Evolutionary conservation across 768 basidiomycete genomes (phyloP).

Genomic region (Omphalotus guepiniiformis): DNA sequence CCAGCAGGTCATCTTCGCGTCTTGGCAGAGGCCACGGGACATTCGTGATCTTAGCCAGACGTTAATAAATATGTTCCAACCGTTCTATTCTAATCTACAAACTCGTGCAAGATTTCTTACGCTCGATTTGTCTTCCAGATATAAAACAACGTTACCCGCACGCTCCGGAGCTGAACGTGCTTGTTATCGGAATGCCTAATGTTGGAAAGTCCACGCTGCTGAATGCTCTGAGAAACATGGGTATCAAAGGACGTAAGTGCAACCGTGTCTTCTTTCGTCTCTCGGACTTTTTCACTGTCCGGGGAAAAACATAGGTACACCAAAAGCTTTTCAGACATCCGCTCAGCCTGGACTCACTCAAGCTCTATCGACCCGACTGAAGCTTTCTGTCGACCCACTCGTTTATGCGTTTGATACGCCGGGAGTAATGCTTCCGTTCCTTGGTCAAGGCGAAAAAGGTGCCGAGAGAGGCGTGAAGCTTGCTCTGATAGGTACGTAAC

Average conservation of each 20-base stretch:
- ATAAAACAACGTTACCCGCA: slow-evolving; percentile 56
- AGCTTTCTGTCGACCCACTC: slow-evolving; percentile 72
- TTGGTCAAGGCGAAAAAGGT: slow-evolving; percentile 80
- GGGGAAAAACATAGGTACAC: slow-evolving; percentile 44
- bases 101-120: not conserved
- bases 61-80: slow-evolving; percentile 62
- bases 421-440: slow-evolving; percentile 94
- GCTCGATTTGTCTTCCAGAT: slow-evolving; percentile 3
- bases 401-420: slow-evolving; percentile 96
- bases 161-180: slow-evolving; percentile 75
- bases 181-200: slow-evolving; percentile 98
- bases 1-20: slow-evolving; percentile 66
- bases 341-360: slow-evolving; percentile 90
- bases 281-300: not conserved
- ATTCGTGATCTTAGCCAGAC: slow-evolving; percentile 59
- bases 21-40: slow-evolving; percentile 64
- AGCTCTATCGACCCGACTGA: slow-evolving; percentile 82
- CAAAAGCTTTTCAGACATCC: slow-evolving; percentile 88
- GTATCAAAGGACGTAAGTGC: slow-evolving; percentile 79
- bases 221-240: slow-evolving; percentile 83
- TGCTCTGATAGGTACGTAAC: slow-evolving; percentile 81
- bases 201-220: slow-evolving; percentile 95
- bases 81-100: not conserved
- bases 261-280: slow-evolving; percentile 1
- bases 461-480: slow-evolving; percentile 92